Percentiles rank a stretch among this genome's conserved stretches.
These are phyloP conservation scores for Cryptococcus sp. DNA, from an alignment of 1,284 basidiomycete species.

Conservation along the genomic window DNA sequence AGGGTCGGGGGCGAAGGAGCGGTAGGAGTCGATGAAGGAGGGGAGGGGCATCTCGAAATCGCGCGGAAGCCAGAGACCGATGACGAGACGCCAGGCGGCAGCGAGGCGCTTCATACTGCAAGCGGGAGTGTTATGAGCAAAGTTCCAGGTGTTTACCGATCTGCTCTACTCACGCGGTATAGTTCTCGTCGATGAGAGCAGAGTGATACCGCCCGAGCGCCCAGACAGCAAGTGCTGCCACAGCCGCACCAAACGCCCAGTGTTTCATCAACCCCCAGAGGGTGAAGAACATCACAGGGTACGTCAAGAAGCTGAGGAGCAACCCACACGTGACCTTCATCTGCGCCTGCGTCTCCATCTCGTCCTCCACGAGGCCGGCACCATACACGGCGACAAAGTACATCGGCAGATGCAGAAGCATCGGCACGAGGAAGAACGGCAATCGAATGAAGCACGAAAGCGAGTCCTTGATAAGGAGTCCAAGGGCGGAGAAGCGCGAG, in stretches of 20 bases:
- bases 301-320: conserved; percentile 68
- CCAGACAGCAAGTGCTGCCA: conserved; percentile 59
- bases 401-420: conserved; percentile 75
- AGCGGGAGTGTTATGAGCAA: no score
- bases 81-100: conserved; percentile 82
- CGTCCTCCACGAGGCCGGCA: conserved; percentile 71
- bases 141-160: not conserved
- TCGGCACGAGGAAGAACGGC: conserved; percentile 81
- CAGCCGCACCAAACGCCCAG: conserved; percentile 56
- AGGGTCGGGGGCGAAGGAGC: conserved; percentile 39
- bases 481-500: conserved; percentile 73
- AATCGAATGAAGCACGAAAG: conserved; percentile 65
- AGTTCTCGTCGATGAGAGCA: conserved; percentile 59
- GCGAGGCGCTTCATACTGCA: conserved; percentile 64
- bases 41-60: conserved; percentile 73
- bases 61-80: conserved; percentile 84
- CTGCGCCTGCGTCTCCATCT: conserved; percentile 82
- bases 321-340: conserved; percentile 85
- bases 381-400: conserved; percentile 75
- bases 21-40: conserved; percentile 56
- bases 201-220: conserved; percentile 73
- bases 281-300: conserved; percentile 74
- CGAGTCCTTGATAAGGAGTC: conserved; percentile 71
- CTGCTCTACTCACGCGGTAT: conserved; percentile 62
- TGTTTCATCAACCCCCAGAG: conserved; percentile 76